Base-by-base conservation (phyloP, 2,329 filamentous ascomycete species). In the Blastomyces emzantsi region DNA sequence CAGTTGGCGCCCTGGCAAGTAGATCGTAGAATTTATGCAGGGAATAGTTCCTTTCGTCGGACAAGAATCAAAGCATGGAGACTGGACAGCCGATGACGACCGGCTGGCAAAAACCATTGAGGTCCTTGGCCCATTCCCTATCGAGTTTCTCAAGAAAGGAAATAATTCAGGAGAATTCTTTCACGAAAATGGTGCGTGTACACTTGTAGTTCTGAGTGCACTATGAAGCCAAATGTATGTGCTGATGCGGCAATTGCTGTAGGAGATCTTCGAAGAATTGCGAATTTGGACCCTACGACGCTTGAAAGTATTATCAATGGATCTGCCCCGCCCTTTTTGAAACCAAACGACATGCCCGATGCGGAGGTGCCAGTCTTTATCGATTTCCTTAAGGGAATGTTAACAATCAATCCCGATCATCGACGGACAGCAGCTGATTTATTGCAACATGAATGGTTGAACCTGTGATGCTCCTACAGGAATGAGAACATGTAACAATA, bases 21-120 rank as follows among this genome's bases (percentile, higher is more conserved):
- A 71, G 67, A 45, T 69, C 15, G 54, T 70, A 41, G 68, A 70
- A 57, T 63, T 72, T 64, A 59, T 68, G 30, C 68, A 72, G 64
- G 70, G 69, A 49, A 67, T 71, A 62, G 64, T 70, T 22, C 67
- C 66, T 61, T 71, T 73, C 57, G 66, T 65, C 13, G 66, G 69
- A 1, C 25, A 67, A 64, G 68, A 65, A 52, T 70, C 70, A 60
- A 13, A 62, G 54, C 66, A 64, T 9, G 71, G 69, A 8, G 56
- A 66, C 1, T 73, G 68, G 70, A 72, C 68, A 0, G 69, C 62
- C 28, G 69, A 70, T 61, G 70, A 71, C 61, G 70, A 71, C 60
- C 67, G 57, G 22, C 65, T 72, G 36, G 70, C 69, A 59, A 69
- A 64, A 43, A 72, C 68, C 9, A 66, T 67, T 25, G 70, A 72